phyloP scores from a whole-genome alignment of 352 stramenopile species.

The Elongisporangium undulatum region DNA sequence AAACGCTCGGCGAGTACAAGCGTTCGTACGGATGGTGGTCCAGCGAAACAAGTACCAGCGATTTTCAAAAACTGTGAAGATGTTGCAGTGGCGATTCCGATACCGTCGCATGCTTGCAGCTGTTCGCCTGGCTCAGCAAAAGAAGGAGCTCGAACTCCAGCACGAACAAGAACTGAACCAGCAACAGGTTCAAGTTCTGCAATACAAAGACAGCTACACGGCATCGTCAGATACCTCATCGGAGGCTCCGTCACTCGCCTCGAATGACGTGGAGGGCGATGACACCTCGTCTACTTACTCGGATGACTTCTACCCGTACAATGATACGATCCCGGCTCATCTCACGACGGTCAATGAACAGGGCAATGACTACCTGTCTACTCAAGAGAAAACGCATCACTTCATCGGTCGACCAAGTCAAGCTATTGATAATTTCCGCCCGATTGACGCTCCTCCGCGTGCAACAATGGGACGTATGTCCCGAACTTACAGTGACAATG shows the following conservation, averaged over 20 bases:
- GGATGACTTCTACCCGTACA: slow-evolving; percentile 58
- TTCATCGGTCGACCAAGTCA: slow-evolving; percentile 24
- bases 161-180: slow-evolving; percentile 23
- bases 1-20: slow-evolving; percentile 48
- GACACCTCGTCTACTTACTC: slow-evolving; percentile 60
- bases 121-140: slow-evolving; percentile 7
- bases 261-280: slow-evolving; percentile 68
- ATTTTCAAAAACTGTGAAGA: slow-evolving; percentile 43
- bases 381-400: slow-evolving; percentile 4
- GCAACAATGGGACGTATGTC: slow-evolving; percentile 28
- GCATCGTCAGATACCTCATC: slow-evolving; percentile 67
- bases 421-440: slow-evolving; percentile 44
- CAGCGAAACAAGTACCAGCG: slow-evolving; percentile 50
- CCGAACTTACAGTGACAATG: slow-evolving; percentile 36
- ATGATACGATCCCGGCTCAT: slow-evolving; percentile 15
- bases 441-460: slow-evolving; percentile 40
- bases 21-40: slow-evolving; percentile 47
- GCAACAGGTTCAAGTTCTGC: slow-evolving; percentile 13
- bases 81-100: slow-evolving; percentile 72
- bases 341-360: slow-evolving; percentile 70
- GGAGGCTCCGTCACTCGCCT: slow-evolving; percentile 24
- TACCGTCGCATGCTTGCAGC: slow-evolving; percentile 33
- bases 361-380: slow-evolving; percentile 51
- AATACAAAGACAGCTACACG: slow-evolving; percentile 68
- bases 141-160: slow-evolving; percentile 8